Evolutionary conservation across 163 green algal species (phyloP).

Genomic region (Coccomyxa subellipsoidea): DNA sequence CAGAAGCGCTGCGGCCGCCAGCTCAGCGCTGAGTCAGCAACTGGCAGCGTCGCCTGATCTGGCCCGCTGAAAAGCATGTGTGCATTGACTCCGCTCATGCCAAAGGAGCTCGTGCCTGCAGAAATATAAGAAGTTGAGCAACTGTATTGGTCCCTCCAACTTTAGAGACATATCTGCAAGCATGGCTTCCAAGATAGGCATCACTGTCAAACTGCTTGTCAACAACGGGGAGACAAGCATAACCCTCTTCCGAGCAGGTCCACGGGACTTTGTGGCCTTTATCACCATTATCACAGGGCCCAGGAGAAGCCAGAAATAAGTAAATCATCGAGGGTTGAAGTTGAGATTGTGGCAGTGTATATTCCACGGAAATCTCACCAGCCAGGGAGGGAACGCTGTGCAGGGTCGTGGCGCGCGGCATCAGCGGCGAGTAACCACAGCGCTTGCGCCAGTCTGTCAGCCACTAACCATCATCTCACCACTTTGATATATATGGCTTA

Average conservation of each 20-base stretch:
- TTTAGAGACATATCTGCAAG: not conserved
- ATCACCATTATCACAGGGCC: too few relatives aligned
- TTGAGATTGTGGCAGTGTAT: not conserved
- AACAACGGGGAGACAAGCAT: too few relatives aligned
- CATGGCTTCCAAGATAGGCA: too few relatives aligned
- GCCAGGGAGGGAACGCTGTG: not conserved
- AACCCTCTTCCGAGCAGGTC: too few relatives aligned
- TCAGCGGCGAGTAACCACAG: not conserved
- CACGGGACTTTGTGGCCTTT: too few relatives aligned
- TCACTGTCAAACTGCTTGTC: too few relatives aligned
- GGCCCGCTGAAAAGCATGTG: constrained; percentile 48
- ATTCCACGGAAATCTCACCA: not conserved
- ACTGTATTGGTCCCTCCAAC: not conserved
- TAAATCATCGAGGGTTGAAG: too few relatives aligned
- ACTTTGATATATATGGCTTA: too few relatives aligned
- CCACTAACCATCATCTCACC: too few relatives aligned
- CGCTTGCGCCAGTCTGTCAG: constrained; percentile 27
- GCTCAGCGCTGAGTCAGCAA: not conserved
- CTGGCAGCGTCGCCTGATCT: not conserved
- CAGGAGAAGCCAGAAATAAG: too few relatives aligned
- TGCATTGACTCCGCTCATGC: constrained; percentile 84
- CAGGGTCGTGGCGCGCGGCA: not conserved
- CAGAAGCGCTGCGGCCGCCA: constrained; percentile 14
- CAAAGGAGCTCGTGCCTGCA: constrained; percentile 74
- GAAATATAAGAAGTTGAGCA: not conserved